Evolutionary conservation across 208 protist genomes (phyloP).

Genomic region (Herpetomonas muscarum): DNA sequence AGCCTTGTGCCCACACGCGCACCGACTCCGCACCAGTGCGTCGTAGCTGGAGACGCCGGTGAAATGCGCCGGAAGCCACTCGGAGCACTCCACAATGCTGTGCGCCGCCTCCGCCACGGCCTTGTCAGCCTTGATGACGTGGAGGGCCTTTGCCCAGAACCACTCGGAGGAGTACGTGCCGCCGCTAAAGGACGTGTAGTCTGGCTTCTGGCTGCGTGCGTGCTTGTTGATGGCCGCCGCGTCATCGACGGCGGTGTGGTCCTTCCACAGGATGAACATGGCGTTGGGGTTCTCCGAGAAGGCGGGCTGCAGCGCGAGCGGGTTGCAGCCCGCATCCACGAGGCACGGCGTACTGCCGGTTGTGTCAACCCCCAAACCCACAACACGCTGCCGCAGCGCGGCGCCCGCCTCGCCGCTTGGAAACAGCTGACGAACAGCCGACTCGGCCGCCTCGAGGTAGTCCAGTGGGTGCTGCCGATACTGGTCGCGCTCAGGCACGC

Average conservation of each 20-base stretch:
- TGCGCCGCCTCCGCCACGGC: conserved; percentile 25
- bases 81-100: conserved; percentile 43
- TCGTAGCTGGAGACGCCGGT: conserved; percentile 23
- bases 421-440: conserved; percentile 20
- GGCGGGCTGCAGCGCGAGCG: conserved; percentile 23
- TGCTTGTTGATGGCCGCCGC: conserved; percentile 36
- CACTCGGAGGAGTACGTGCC: conserved; percentile 59
- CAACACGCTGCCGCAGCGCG: conserved; percentile 14
- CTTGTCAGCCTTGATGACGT: conserved; percentile 36
- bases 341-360: conserved; percentile 53
- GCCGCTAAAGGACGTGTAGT: conserved; percentile 57
- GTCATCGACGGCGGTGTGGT: conserved; percentile 53
- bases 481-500: conserved; percentile 29
- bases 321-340: conserved; percentile 32
- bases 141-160: conserved; percentile 58
- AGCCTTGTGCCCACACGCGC: conserved; percentile 51
- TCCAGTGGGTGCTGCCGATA: conserved; percentile 56
- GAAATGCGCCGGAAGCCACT: conserved; percentile 56
- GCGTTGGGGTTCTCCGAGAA: conserved; percentile 51
- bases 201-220: conserved; percentile 29
- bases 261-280: conserved; percentile 71
- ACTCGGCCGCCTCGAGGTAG: conserved; percentile 43
- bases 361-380: conserved; percentile 43
- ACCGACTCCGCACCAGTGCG: conserved; percentile 32
- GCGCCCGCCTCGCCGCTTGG: conserved; percentile 12